A percentile compares a stretch with the other conserved stretches of the same genome.
These are phyloP conservation scores for Talaromyces sp. DNA, from an alignment of 2,329 filamentous ascomycete species.

Conservation along the genomic window DNA sequence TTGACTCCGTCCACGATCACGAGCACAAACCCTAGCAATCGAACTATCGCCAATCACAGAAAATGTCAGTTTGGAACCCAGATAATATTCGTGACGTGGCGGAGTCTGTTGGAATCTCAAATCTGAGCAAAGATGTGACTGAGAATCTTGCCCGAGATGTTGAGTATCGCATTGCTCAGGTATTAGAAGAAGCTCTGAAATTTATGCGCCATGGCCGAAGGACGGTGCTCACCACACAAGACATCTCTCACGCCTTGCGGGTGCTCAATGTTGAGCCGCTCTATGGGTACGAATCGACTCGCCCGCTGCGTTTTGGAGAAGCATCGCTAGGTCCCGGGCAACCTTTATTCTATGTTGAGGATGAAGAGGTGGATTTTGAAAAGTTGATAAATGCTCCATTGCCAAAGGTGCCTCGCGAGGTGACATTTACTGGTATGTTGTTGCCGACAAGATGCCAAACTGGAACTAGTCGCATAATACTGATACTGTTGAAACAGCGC, in stretches of 20 bases:
- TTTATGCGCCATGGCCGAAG: slow-evolving; percentile 91
- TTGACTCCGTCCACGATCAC: background rate
- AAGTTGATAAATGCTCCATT: slow-evolving; percentile 95
- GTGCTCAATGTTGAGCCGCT: slow-evolving; percentile 89
- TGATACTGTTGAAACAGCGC: slow-evolving; percentile 51
- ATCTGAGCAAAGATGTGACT: slow-evolving; percentile 77
- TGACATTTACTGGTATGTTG: slow-evolving; percentile 73
- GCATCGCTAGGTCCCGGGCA: slow-evolving; percentile 90
- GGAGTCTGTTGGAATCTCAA: slow-evolving; percentile 84
- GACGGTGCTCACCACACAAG: slow-evolving; percentile 80
- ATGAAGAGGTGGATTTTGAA: slow-evolving; percentile 98
- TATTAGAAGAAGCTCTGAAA: slow-evolving; percentile 88
- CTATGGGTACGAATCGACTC: slow-evolving; percentile 91
- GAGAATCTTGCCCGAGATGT: slow-evolving; percentile 88
- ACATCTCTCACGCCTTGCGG: slow-evolving; percentile 78
- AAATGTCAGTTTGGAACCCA: slow-evolving; percentile 78
- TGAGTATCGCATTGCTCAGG: slow-evolving; percentile 89
- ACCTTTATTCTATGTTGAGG: slow-evolving; percentile 93
- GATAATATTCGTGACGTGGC: slow-evolving; percentile 95
- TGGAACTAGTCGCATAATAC: background rate
- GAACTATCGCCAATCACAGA: slow-evolving; percentile 7
- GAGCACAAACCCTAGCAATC: background rate
- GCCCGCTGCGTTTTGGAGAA: slow-evolving; percentile 85
- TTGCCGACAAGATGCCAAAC: background rate
- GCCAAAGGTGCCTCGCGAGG: slow-evolving; percentile 89